phyloP scores from a whole-genome alignment of 371 early-diverging fungal species.

The Catenaria anguillulae region DNA sequence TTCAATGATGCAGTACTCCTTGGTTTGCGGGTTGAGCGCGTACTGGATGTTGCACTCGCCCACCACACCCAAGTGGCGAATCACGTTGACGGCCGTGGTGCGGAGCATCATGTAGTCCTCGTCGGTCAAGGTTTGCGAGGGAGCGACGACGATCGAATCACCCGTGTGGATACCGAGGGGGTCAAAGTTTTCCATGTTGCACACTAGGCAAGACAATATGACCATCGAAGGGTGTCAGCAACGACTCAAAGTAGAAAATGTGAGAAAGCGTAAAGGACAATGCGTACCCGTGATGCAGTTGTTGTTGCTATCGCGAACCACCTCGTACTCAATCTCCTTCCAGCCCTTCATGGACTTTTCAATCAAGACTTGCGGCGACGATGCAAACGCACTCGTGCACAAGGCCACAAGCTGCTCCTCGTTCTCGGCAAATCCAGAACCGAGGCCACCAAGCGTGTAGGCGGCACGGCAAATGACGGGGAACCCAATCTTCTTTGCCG shows the following conservation, averaged over 20 bases:
- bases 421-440: slow-evolving; percentile 80
- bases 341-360: slow-evolving; percentile 93
- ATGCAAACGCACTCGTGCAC: slow-evolving; percentile 58
- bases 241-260: no score
- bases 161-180: slow-evolving; percentile 84
- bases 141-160: slow-evolving; percentile 91
- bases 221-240: no score
- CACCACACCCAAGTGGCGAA: slow-evolving; percentile 88
- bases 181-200: slow-evolving; percentile 98
- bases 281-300: slow-evolving; percentile 70
- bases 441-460: slow-evolving; percentile 86
- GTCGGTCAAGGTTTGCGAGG: slow-evolving; percentile 81
- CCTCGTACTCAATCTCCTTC: slow-evolving; percentile 96
- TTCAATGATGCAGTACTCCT: slow-evolving; percentile 85
- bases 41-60: slow-evolving; percentile 96
- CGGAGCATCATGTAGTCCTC: slow-evolving; percentile 90
- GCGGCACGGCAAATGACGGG: slow-evolving; percentile 89
- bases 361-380: slow-evolving; percentile 75
- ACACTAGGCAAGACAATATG: no score
- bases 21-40: slow-evolving; percentile 69
- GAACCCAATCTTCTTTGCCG: slow-evolving; percentile 68
- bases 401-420: slow-evolving; percentile 53
- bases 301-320: slow-evolving; percentile 84
- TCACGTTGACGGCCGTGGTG: slow-evolving; percentile 81
- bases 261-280: no score